phyloP scores from a whole-genome alignment of 1,284 basidiomycete genomes.

The Boletus albobrunnescens region DNA sequence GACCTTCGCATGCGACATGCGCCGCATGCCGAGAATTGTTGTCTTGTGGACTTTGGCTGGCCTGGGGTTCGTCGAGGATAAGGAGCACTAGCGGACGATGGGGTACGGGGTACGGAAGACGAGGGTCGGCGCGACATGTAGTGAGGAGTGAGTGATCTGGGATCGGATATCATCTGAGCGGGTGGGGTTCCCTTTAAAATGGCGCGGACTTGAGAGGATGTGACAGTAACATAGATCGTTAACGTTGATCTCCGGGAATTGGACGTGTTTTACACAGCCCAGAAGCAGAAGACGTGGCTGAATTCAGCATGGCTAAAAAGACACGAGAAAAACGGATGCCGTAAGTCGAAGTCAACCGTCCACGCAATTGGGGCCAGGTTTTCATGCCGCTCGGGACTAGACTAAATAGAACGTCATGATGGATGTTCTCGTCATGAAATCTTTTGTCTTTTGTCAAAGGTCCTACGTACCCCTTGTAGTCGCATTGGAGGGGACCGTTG shows the following conservation, averaged over 20 bases:
- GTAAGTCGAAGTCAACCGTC: conserved; percentile 34
- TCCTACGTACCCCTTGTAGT: neutral
- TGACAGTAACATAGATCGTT: conserved; percentile 21
- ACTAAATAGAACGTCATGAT: conserved; percentile 1
- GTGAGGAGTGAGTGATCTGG: conserved; percentile 5
- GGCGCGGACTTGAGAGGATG: conserved; percentile 19
- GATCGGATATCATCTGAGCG: conserved; percentile 2
- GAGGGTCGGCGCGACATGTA: conserved; percentile 54
- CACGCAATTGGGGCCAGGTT: conserved; percentile 27
- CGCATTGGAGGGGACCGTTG: neutral
- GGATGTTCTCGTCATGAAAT: neutral
- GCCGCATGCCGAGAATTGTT: conserved; percentile 85
- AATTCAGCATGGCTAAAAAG: conserved; percentile 27
- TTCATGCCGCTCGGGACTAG: conserved; percentile 20
- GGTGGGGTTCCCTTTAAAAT: conserved; percentile 17
- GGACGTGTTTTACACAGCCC: conserved; percentile 24
- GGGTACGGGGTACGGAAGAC: conserved; percentile 35
- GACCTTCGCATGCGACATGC: conserved; percentile 85
- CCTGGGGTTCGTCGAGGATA: conserved; percentile 51
- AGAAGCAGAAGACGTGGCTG: conserved; percentile 13
- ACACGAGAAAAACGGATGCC: conserved; percentile 37
- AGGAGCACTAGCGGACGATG: conserved; percentile 34
- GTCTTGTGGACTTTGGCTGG: conserved; percentile 69
- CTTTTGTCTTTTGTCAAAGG: neutral
- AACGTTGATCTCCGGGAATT: conserved; percentile 35